A percentile compares a stretch with the other conserved stretches of the same genome.
Conservation (phyloP, 2,329 filamentous ascomycete species). For the Sporothrix brasiliensis region DNA sequence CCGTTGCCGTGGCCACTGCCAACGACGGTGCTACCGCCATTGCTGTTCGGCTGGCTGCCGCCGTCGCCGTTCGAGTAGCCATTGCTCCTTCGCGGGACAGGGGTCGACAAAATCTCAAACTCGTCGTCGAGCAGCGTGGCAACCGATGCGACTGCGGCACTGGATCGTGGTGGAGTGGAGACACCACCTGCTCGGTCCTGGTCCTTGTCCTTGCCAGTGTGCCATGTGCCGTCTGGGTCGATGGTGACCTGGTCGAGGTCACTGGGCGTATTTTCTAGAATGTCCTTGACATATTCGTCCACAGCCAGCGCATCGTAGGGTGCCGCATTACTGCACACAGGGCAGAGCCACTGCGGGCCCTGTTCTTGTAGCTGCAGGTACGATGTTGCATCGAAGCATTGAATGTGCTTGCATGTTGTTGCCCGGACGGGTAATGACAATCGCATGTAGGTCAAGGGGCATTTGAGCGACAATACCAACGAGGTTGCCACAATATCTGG, state of each 20-base stretch:
- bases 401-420: constrained; percentile 79
- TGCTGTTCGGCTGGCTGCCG: constrained; percentile 38
- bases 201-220: constrained; percentile 34
- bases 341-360: constrained; percentile 94
- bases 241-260: constrained; percentile 84
- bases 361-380: constrained; percentile 95
- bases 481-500: constrained; percentile 88
- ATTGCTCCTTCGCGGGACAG: background rate
- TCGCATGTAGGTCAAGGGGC: constrained; percentile 83
- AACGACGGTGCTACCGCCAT: constrained; percentile 28
- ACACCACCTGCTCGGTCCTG: constrained; percentile 39
- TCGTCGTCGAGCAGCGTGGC: constrained; percentile 28
- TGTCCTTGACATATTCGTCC: constrained; percentile 90
- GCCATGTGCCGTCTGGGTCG: constrained; percentile 83
- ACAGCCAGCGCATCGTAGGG: constrained; percentile 81
- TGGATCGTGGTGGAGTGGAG: background rate
- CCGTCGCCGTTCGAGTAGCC: constrained; percentile 28
- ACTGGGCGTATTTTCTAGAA: constrained; percentile 71
- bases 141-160: background rate
- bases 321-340: constrained; percentile 83
- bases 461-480: constrained; percentile 86
- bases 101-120: constrained; percentile 24
- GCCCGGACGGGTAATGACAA: constrained; percentile 80
- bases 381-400: constrained; percentile 91
- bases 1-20: constrained; percentile 40